Percentiles rank a stretch among this genome's conserved stretches.
Evolutionary conservation across 805 yeast species (phyloP).

Genomic region (Kluyveromyces starmeri): DNA sequence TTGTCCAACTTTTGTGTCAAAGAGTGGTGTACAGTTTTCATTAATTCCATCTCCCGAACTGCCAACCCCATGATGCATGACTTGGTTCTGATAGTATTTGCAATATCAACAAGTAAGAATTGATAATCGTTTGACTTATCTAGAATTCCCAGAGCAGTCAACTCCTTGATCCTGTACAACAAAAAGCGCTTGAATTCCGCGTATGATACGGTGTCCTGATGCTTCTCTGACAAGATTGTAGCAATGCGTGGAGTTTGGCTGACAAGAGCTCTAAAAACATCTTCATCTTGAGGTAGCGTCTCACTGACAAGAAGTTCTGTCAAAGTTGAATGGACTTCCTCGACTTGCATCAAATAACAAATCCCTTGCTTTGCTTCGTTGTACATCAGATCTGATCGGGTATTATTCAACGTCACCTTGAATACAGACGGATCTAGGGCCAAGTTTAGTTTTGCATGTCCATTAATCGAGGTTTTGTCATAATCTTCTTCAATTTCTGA

Average conservation of each 20-base stretch:
- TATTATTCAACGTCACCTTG: conserved; percentile 39
- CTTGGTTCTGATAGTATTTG: conserved; percentile 64
- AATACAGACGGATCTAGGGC: conserved; percentile 50
- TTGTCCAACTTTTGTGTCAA: conserved; percentile 32
- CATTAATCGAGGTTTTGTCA: conserved; percentile 40
- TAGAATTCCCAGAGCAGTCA: conserved; percentile 60
- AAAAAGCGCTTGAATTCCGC: conserved; percentile 72
- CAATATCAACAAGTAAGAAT: conserved; percentile 70
- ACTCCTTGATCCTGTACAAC: conserved; percentile 62
- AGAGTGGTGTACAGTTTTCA: conserved; percentile 38
- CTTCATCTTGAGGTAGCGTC: conserved; percentile 50
- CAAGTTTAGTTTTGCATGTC: conserved; percentile 33
- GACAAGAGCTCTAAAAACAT: conserved; percentile 47
- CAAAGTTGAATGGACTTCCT: conserved; percentile 54
- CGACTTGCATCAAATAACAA: conserved; percentile 76
- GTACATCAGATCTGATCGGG: conserved; percentile 48
- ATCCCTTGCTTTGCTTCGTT: conserved; percentile 77
- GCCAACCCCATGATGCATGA: conserved; percentile 32
- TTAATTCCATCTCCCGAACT: conserved; percentile 34
- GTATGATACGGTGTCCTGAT: conserved; percentile 43
- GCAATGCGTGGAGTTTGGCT: conserved; percentile 30
- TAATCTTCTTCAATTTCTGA: conserved; percentile 21
- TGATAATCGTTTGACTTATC: conserved; percentile 68
- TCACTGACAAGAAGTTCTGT: conserved; percentile 37
- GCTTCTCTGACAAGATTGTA: conserved; percentile 34